A percentile compares a stretch with the other conserved stretches of the same genome.
Conservation (phyloP, 192 early-diverging fungal species). For the Backusella circina region DNA sequence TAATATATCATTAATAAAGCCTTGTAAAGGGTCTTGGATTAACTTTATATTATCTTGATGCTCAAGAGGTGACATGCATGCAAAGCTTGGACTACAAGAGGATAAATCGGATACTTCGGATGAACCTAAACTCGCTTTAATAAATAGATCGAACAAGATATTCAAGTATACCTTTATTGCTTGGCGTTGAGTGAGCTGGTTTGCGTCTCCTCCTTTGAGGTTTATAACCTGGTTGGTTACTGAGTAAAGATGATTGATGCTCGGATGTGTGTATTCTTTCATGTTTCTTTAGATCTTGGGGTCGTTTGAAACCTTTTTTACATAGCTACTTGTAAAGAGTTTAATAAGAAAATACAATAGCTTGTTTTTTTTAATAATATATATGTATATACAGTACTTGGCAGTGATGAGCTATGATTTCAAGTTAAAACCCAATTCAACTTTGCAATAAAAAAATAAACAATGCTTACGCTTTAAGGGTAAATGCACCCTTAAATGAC, state of each 20-base stretch:
- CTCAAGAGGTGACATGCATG: background rate
- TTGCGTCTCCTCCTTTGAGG: slow-evolving; percentile 16
- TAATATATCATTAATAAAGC: slow-evolving; percentile 7
- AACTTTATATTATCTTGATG: background rate
- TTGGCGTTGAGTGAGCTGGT: background rate
- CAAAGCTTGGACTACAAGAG: slow-evolving; percentile 4
- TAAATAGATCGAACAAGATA: background rate
- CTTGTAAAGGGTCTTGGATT: slow-evolving; percentile 17
- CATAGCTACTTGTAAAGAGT: slow-evolving; percentile 14
- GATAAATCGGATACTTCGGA: background rate
- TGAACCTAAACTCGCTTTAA: background rate
- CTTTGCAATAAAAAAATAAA: background rate
- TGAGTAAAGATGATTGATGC: slow-evolving; percentile 27
- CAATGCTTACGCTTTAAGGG: slow-evolving; percentile 26
- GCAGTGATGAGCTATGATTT: slow-evolving; percentile 11
- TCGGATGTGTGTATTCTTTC: slow-evolving; percentile 72
- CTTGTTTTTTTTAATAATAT: background rate
- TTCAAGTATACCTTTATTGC: background rate
- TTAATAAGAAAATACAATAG: background rate
- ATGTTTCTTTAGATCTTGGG: slow-evolving; percentile 95
- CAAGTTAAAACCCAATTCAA: background rate
- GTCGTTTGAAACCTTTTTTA: slow-evolving; percentile 86
- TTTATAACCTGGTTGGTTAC: slow-evolving; percentile 31
- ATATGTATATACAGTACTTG: background rate
- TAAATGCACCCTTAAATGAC: slow-evolving; percentile 28